These are phyloP conservation scores for Solanum sitiens DNA, from an alignment of 257 asterid species.

Conservation along the genomic window DNA sequence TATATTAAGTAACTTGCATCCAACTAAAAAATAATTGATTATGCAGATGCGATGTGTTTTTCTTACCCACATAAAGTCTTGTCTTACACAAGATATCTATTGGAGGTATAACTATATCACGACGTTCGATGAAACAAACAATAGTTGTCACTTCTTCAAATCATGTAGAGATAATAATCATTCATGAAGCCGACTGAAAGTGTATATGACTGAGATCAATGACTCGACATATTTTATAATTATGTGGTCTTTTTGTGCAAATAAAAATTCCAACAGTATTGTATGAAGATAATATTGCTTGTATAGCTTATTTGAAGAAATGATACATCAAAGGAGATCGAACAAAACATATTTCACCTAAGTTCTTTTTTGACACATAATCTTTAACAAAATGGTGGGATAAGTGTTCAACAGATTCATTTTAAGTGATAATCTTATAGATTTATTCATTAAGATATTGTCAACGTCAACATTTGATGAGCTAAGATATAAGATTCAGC, in stretches of 20 bases:
- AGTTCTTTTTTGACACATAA: background rate
- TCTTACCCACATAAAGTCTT: background rate
- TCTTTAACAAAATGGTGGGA: background rate
- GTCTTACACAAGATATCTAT: background rate
- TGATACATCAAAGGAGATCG: background rate
- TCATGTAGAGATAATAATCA: background rate
- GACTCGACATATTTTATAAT: background rate
- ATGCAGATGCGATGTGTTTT: background rate
- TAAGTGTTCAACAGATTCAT: background rate
- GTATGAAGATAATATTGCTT: background rate
- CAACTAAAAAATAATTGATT: background rate
- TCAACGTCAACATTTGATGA: background rate
- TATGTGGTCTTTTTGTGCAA: background rate
- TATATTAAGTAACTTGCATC: background rate
- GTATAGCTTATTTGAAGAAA: background rate
- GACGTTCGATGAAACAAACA: background rate
- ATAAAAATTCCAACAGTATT: background rate
- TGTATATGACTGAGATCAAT: background rate
- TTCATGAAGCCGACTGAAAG: background rate
- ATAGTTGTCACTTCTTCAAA: background rate
- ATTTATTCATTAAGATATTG: background rate
- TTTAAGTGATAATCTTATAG: background rate
- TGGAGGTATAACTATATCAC: no score
- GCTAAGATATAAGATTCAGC: background rate
- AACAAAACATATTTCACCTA: background rate